A percentile compares a stretch with the other conserved stretches of the same genome.
Conservation (phyloP, 495 filamentous ascomycete species). For the Arthonia radiata region DNA sequence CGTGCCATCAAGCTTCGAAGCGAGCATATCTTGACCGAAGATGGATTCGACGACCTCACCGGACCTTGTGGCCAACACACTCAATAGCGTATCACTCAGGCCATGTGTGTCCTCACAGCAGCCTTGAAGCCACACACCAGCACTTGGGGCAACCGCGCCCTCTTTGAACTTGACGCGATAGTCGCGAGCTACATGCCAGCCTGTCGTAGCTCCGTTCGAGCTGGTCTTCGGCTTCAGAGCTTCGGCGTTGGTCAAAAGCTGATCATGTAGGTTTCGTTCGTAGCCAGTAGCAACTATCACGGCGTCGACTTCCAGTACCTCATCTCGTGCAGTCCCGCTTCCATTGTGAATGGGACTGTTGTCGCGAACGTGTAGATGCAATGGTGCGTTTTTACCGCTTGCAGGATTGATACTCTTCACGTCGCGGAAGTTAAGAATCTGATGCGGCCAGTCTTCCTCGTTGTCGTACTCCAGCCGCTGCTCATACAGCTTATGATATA, state of each 20-base stretch:
- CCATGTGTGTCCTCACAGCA: slow-evolving; percentile 86
- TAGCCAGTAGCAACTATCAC: slow-evolving; percentile 82
- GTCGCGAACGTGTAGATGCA: slow-evolving; percentile 12
- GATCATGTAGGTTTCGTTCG: slow-evolving; percentile 47
- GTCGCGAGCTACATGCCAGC: slow-evolving; percentile 29
- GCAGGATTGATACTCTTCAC: slow-evolving; percentile 32
- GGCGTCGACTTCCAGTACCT: slow-evolving; percentile 47
- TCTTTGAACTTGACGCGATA: slow-evolving; percentile 48
- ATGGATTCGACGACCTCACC: slow-evolving; percentile 58
- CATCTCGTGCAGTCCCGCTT: slow-evolving; percentile 16
- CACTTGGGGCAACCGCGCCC: slow-evolving; percentile 31
- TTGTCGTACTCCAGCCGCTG: slow-evolving; percentile 49
- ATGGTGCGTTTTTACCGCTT: slow-evolving; percentile 9
- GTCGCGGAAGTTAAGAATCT: slow-evolving; percentile 41
- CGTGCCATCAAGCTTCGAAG: too few species aligned
- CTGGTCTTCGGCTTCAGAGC: slow-evolving; percentile 31
- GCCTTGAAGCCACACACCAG: slow-evolving; percentile 80
- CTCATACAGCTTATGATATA: slow-evolving; percentile 66
- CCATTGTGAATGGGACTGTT: slow-evolving; percentile 7
- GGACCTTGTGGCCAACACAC: slow-evolving; percentile 47
- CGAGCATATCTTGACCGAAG: too few species aligned
- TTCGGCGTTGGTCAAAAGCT: slow-evolving; percentile 40
- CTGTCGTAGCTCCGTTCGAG: slow-evolving; percentile 11
- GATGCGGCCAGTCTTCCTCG: slow-evolving; percentile 52
- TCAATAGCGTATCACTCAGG: slow-evolving; percentile 55